phyloP scores from a whole-genome alignment of 225 moss, liverwort and hornwort species.

The Thuidium tamariscinum region DNA sequence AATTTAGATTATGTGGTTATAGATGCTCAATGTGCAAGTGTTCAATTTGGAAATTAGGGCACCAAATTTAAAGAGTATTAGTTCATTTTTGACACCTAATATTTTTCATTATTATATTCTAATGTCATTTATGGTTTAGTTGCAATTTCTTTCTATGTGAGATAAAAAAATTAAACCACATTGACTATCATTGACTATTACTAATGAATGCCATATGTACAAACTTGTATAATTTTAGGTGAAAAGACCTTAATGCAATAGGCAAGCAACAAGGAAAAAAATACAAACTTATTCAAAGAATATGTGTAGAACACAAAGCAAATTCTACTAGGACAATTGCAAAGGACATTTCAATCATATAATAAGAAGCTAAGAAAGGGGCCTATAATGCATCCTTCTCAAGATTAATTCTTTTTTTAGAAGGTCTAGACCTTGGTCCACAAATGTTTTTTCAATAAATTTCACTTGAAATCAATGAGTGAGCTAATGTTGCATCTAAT shows the following conservation, averaged over 20 bases:
- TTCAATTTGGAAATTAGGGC: neutral
- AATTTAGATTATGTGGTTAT: neutral
- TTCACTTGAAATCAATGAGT: too few species aligned
- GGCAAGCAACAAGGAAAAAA: neutral
- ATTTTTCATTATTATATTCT: neutral
- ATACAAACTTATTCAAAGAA: too few species aligned
- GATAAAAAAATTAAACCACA: neutral
- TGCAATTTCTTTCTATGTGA: too few species aligned
- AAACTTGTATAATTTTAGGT: neutral
- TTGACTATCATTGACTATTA: neutral
- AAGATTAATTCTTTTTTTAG: neutral
- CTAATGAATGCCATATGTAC: accelerated
- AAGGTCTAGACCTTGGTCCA: neutral
- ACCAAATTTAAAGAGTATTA: neutral
- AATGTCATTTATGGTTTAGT: neutral
- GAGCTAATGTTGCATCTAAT: accelerated
- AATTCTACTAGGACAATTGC: neutral
- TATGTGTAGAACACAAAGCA: neutral
- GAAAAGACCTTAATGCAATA: neutral
- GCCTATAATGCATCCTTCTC: neutral
- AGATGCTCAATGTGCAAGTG: neutral
- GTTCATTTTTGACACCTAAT: neutral
- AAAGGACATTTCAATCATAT: neutral
- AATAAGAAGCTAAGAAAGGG: too few species aligned
- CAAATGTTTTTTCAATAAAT: neutral